Conservation (phyloP, 345 rosid species). For the Ailanthus altissimus region DNA sequence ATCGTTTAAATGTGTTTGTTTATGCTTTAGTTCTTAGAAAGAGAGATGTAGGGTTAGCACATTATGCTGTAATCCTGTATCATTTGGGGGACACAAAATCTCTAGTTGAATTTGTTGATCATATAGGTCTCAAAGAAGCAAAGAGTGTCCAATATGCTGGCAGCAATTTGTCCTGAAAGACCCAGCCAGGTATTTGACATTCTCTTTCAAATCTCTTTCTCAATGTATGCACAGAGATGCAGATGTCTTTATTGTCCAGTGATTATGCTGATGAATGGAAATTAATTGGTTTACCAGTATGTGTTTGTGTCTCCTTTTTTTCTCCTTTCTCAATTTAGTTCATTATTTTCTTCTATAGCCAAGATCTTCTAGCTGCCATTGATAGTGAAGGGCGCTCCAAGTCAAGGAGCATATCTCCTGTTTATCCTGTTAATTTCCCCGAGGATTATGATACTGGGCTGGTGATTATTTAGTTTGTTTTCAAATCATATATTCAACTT, state of each 20-base stretch:
- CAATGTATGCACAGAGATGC: background rate
- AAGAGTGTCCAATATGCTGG: constrained; percentile 95
- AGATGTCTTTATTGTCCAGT: background rate
- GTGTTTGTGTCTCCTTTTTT: background rate
- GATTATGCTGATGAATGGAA: constrained; percentile 19
- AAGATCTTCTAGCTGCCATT: constrained; percentile 78
- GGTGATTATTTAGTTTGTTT: constrained; percentile 41
- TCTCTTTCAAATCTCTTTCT: background rate
- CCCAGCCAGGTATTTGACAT: constrained; percentile 56
- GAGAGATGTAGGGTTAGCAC: no score
- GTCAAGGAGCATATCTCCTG: constrained; percentile 43
- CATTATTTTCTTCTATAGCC: constrained; percentile 43
- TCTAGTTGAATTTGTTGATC: constrained; percentile 21
- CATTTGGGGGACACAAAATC: background rate
- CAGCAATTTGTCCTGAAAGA: constrained; percentile 66
- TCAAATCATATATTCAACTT: background rate
- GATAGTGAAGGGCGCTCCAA: constrained; percentile 56
- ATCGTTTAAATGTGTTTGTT: background rate
- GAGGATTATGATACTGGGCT: constrained; percentile 51
- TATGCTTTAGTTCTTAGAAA: no score
- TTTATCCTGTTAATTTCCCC: constrained; percentile 31
- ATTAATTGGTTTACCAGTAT: constrained; percentile 16
- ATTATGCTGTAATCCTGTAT: background rate
- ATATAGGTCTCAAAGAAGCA: constrained; percentile 91
- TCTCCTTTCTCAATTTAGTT: background rate